These are phyloP conservation scores for Mycena kentingensis DNA, from an alignment of 768 basidiomycete genomes.

Conservation along the genomic window DNA sequence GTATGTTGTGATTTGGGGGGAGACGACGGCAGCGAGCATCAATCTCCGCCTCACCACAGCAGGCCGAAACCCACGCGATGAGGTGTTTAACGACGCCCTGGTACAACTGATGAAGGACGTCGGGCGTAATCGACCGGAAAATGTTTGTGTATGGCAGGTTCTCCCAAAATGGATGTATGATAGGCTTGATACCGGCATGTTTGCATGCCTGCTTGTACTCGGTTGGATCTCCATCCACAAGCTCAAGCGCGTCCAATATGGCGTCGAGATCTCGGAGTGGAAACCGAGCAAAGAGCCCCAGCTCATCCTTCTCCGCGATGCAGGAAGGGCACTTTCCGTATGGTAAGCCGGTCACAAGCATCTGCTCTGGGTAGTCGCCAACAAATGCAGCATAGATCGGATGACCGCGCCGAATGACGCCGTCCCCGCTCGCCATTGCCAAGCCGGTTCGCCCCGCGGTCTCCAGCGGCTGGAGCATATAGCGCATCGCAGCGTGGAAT, in stretches of 20 bases:
- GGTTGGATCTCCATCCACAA: background rate
- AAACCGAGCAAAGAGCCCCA: too few relatives aligned
- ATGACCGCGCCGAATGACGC: constrained; percentile 27
- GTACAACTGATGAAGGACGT: constrained; percentile 29
- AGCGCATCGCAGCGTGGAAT: constrained; percentile 38
- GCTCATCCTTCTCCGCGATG: too few relatives aligned
- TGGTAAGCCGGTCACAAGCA: constrained; percentile 15
- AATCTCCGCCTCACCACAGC: constrained; percentile 24
- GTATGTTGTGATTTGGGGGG: constrained; percentile 31
- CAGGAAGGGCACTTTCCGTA: constrained; percentile 17
- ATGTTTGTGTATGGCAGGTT: constrained; percentile 31
- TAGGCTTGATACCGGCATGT: constrained; percentile 13
- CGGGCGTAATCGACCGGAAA: constrained; percentile 30
- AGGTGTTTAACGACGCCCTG: constrained; percentile 34
- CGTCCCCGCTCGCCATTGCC: background rate
- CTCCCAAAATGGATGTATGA: constrained; percentile 24
- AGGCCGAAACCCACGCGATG: constrained; percentile 25
- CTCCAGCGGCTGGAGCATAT: constrained; percentile 33
- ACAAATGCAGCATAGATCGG: constrained; percentile 14
- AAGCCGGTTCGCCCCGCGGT: constrained; percentile 1
- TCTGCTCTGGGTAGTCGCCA: constrained; percentile 26
- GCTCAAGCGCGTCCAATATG: constrained; percentile 1
- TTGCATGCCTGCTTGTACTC: constrained; percentile 5
- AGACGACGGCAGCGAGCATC: constrained; percentile 29
- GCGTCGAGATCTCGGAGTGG: background rate